Conservation (phyloP, 139 green algal genomes). For the Penium margaritaceum region DNA sequence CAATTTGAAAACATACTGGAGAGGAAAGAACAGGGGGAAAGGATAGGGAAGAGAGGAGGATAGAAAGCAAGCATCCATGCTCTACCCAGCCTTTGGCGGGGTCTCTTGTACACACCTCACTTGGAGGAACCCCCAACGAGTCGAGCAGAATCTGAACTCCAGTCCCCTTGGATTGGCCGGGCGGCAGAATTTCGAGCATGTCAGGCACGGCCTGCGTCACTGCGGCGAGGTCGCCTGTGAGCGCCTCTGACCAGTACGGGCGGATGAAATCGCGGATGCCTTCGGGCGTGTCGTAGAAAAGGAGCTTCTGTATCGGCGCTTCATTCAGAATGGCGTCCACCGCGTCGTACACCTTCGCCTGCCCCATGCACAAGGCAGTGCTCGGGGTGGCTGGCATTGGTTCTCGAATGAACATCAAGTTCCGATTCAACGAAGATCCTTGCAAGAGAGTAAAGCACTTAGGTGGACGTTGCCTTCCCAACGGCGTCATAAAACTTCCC, state of each 20-base stretch:
- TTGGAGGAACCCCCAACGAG: slow-evolving; percentile 8
- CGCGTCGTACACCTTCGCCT: slow-evolving; percentile 32
- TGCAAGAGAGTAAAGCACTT: no score
- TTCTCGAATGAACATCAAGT: no score
- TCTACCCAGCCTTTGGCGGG: no score
- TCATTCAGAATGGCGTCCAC: slow-evolving; percentile 28
- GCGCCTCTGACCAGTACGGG: slow-evolving; percentile 30
- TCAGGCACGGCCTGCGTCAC: slow-evolving; percentile 69
- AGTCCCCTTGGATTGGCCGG: slow-evolving; percentile 78
- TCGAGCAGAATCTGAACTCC: slow-evolving; percentile 46
- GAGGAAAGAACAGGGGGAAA: not conserved
- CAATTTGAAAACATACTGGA: no score
- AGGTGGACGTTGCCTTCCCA: no score
- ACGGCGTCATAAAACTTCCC: no score
- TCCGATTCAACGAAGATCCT: no score
- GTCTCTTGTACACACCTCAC: slow-evolving; percentile 36
- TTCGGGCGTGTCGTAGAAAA: slow-evolving; percentile 44
- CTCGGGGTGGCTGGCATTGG: no score
- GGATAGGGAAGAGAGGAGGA: not conserved
- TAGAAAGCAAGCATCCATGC: not conserved
- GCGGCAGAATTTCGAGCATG: slow-evolving; percentile 89
- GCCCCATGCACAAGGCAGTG: slow-evolving; percentile 19
- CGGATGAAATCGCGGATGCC: slow-evolving; percentile 28
- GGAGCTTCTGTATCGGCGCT: slow-evolving; percentile 37
- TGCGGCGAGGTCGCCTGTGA: slow-evolving; percentile 12